phyloP scores from a whole-genome alignment of 441 rosid genomes.

The Pelargonium cotyledonis region DNA sequence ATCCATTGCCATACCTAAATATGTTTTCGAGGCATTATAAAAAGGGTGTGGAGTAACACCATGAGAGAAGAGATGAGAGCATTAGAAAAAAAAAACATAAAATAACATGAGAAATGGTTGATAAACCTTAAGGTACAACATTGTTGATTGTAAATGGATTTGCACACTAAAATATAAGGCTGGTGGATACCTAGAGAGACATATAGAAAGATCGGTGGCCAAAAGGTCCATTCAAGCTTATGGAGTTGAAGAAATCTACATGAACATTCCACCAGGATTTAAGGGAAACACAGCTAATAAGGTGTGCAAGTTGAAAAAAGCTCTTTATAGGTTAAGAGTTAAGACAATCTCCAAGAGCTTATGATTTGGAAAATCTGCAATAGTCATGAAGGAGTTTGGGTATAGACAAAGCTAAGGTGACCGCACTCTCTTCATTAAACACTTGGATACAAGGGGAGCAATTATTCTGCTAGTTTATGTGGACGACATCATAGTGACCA shows the following conservation, averaged over 20 bases:
- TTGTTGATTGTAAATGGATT: background rate
- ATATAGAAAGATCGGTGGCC: background rate
- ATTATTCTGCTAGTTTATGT: background rate
- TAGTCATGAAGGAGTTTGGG: background rate
- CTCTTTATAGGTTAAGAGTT: background rate
- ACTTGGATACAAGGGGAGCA: background rate
- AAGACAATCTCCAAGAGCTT: background rate
- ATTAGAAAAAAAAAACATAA: background rate
- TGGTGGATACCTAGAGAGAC: background rate
- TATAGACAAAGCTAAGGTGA: conserved; percentile 6
- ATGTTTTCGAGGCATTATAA: background rate
- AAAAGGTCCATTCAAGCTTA: background rate
- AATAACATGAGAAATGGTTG: background rate
- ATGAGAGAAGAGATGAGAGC: background rate
- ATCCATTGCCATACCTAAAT: background rate
- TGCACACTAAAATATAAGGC: background rate
- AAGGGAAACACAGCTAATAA: background rate
- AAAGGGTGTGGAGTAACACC: background rate
- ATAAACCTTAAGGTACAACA: background rate
- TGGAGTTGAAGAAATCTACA: conserved; percentile 1
- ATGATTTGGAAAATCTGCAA: background rate
- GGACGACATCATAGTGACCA: background rate
- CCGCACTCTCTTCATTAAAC: background rate
- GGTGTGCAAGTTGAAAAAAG: background rate
- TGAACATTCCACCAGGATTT: conserved; percentile 6